phyloP scores from a whole-genome alignment of 2,329 filamentous ascomycete genomes.

The Ophiostoma quercus region DNA sequence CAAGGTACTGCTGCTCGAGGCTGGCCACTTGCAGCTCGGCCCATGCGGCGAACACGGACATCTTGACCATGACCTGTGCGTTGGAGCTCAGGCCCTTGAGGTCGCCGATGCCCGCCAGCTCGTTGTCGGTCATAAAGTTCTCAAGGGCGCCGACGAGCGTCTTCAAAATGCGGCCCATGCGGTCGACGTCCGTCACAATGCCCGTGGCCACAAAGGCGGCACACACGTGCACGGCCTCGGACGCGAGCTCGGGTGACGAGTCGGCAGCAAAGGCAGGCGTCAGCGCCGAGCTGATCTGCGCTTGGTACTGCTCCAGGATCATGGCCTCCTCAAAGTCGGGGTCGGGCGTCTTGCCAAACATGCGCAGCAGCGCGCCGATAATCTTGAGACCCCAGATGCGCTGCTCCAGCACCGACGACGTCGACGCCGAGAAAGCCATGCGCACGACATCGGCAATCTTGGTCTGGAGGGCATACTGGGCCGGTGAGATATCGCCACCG shows the following conservation, averaged over 20 bases:
- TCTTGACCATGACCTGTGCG: conserved; percentile 96
- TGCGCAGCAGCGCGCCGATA: conserved; percentile 85
- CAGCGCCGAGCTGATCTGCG: conserved; percentile 92
- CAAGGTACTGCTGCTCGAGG: conserved; percentile 81
- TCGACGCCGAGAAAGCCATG: conserved; percentile 96
- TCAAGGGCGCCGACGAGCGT: conserved; percentile 85
- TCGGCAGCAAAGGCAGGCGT: conserved; percentile 95
- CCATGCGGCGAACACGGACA: conserved; percentile 95
- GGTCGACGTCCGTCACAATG: conserved; percentile 92
- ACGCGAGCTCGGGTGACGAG: conserved; percentile 90
- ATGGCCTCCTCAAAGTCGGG: conserved; percentile 97
- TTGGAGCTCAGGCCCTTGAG: conserved; percentile 90
- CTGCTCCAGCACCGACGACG: conserved; percentile 83
- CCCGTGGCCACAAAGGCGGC: conserved; percentile 97
- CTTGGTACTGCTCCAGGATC: conserved; percentile 94
- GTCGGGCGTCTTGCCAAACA: conserved; percentile 93
- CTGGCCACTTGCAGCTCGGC: conserved; percentile 94
- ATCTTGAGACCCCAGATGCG: conserved; percentile 89
- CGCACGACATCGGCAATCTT: conserved; percentile 88
- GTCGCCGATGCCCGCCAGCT: conserved; percentile 74
- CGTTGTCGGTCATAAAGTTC: conserved; percentile 74
- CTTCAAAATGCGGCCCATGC: conserved; percentile 98
- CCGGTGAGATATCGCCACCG: conserved; percentile 47
- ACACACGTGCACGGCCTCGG: conserved; percentile 94
- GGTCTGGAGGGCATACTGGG: conserved; percentile 72